Evolutionary conservation across 495 filamentous ascomycete genomes (phyloP).

Genomic region (Tuber umbilicatum): DNA sequence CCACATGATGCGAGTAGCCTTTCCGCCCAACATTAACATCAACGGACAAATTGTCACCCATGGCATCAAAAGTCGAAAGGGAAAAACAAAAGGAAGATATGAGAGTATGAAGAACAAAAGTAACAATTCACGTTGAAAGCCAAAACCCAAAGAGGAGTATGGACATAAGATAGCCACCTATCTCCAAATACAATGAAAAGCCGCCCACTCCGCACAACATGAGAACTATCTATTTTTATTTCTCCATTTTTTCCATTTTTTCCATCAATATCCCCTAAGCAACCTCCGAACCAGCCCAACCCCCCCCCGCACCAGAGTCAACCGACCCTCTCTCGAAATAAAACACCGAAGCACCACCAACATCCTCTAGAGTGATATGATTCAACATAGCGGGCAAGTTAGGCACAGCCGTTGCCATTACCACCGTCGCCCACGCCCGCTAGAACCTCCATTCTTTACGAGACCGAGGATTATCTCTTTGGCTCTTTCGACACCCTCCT

Average conservation of each 20-base stretch:
- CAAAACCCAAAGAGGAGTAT: background rate
- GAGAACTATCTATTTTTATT: background rate
- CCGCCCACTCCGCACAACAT: background rate
- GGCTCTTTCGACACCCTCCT: conserved; percentile 77
- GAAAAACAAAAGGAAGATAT: background rate
- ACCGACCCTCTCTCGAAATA: conserved; percentile 14
- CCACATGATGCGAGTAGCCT: background rate
- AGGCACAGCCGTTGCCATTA: background rate
- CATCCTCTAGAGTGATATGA: background rate
- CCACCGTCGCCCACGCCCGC: conserved; percentile 3
- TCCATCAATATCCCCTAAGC: background rate
- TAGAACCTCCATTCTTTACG: conserved; percentile 50
- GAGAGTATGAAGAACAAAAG: too few species aligned
- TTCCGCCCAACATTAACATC: background rate
- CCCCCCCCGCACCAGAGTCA: conserved; percentile 16
- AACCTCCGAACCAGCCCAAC: background rate
- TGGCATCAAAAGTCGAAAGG: background rate
- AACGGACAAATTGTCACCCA: background rate
- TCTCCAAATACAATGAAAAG: background rate
- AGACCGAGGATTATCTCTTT: conserved; percentile 80
- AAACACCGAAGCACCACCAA: background rate
- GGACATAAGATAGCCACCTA: background rate
- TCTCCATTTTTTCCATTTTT: background rate
- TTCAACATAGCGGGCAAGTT: background rate
- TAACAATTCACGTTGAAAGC: background rate